Conservation (phyloP, 2,329 filamentous ascomycete species). For the Eurotiales sp. region DNA sequence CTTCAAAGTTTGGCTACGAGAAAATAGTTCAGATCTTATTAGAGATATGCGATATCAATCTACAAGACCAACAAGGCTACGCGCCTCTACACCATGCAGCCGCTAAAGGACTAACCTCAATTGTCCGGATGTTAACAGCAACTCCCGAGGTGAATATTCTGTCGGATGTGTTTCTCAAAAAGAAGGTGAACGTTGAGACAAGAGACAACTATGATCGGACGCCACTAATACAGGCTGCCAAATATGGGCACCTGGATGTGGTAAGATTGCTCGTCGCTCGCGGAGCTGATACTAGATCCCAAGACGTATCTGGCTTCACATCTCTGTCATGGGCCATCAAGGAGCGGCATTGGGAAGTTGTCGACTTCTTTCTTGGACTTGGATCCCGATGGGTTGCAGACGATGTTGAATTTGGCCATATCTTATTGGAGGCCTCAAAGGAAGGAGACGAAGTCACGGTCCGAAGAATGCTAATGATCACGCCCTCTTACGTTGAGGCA, state of each 20-base stretch:
- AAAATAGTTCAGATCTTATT: not conserved
- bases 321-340: slow-evolving; percentile 6
- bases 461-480: not conserved
- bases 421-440: not conserved
- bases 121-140: not conserved
- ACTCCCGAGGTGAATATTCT: not conserved
- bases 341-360: not conserved
- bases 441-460: not conserved
- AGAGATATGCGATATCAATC: slow-evolving; percentile 6
- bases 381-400: not conserved
- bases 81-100: slow-evolving; percentile 12
- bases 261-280: slow-evolving; percentile 3
- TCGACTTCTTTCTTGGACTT: not conserved
- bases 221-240: slow-evolving; percentile 7
- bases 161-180: not conserved
- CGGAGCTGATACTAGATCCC: not conserved
- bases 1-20: slow-evolving; percentile 16
- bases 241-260: slow-evolving; percentile 7
- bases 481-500: not conserved
- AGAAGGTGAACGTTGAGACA: slow-evolving; percentile 5
- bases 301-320: slow-evolving; percentile 10
- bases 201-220: slow-evolving; percentile 3
- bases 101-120: not conserved
- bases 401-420: not conserved
- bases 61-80: slow-evolving; percentile 7